Evolutionary conservation across 2,329 filamentous ascomycete genomes (phyloP).

Genomic region (Fusarium begoniae): DNA sequence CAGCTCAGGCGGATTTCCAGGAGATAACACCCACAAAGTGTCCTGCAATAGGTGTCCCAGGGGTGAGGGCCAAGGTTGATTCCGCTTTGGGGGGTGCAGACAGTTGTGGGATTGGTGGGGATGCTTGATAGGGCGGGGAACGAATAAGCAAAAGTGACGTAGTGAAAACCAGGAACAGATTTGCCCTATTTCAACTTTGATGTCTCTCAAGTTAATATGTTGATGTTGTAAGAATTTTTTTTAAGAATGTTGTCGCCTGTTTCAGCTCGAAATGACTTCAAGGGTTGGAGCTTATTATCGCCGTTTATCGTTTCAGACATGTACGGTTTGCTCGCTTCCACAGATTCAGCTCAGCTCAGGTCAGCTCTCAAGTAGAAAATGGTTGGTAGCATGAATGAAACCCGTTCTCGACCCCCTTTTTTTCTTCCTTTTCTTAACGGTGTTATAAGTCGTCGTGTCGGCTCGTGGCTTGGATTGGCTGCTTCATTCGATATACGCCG

Average conservation of each 20-base stretch:
- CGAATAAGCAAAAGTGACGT: constrained; percentile 26
- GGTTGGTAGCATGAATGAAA: constrained; percentile 16
- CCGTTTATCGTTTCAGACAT: constrained; percentile 6
- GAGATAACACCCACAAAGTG: constrained; percentile 24
- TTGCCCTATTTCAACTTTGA: not conserved
- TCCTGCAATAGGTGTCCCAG: constrained; percentile 15
- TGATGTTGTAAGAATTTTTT: not conserved
- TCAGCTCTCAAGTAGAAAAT: not conserved
- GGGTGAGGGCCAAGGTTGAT: constrained; percentile 4
- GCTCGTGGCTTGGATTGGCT: not conserved
- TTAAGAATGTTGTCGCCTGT: not conserved
- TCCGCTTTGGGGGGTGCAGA: not conserved
- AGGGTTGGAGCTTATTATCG: not conserved
- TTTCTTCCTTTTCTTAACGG: not conserved
- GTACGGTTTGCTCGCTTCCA: not conserved
- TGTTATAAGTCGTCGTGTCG: constrained; percentile 8
- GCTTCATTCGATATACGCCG: not conserved
- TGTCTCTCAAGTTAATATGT: not conserved
- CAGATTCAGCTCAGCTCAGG: constrained; percentile 12
- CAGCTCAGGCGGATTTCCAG: constrained; percentile 28
- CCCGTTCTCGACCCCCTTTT: constrained; percentile 7
- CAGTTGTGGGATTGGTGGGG: constrained; percentile 22
- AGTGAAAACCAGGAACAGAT: constrained; percentile 13
- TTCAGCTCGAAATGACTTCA: not conserved
- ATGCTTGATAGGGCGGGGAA: constrained; percentile 18